These are phyloP conservation scores for Linnemannia hyalina DNA, from an alignment of 192 early-diverging fungal species.

Conservation along the genomic window DNA sequence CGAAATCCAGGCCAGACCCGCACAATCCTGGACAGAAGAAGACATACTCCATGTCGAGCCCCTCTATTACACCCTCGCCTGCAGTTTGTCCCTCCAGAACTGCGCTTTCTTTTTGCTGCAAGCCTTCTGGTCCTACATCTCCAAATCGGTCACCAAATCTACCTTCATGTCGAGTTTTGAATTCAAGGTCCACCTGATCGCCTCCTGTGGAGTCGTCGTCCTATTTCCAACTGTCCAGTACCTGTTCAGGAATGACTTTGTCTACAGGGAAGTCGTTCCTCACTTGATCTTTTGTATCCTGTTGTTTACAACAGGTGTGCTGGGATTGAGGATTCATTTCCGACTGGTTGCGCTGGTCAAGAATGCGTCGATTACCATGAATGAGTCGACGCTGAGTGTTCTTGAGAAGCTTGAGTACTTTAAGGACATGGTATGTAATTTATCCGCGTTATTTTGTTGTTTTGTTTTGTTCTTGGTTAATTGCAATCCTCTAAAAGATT, in stretches of 20 bases:
- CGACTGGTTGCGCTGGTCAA: constrained; percentile 19
- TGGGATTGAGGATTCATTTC: constrained; percentile 39
- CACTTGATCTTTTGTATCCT: constrained; percentile 45
- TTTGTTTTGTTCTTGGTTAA: background rate
- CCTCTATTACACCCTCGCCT: constrained; percentile 50
- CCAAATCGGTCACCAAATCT: constrained; percentile 45
- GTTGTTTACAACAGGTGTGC: constrained; percentile 21
- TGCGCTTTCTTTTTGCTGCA: constrained; percentile 32
- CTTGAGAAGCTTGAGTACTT: constrained; percentile 50
- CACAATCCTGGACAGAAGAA: constrained; percentile 18
- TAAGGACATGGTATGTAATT: constrained; percentile 46
- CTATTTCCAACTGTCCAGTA: constrained; percentile 43
- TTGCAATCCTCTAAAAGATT: background rate
- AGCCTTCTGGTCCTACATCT: constrained; percentile 52
- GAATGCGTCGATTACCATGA: constrained; percentile 19
- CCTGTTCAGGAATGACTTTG: constrained; percentile 39
- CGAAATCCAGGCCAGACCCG: constrained; percentile 34
- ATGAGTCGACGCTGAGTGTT: constrained; percentile 35
- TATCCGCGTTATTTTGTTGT: background rate
- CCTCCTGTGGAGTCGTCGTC: constrained; percentile 17
- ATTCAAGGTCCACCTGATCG: constrained; percentile 42
- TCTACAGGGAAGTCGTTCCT: constrained; percentile 28
- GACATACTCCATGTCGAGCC: constrained; percentile 43
- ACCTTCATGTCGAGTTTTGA: constrained; percentile 56
- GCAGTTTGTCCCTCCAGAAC: constrained; percentile 34